Conservation (phyloP, 768 basidiomycete species). For the Mycena rebaudengoi region DNA sequence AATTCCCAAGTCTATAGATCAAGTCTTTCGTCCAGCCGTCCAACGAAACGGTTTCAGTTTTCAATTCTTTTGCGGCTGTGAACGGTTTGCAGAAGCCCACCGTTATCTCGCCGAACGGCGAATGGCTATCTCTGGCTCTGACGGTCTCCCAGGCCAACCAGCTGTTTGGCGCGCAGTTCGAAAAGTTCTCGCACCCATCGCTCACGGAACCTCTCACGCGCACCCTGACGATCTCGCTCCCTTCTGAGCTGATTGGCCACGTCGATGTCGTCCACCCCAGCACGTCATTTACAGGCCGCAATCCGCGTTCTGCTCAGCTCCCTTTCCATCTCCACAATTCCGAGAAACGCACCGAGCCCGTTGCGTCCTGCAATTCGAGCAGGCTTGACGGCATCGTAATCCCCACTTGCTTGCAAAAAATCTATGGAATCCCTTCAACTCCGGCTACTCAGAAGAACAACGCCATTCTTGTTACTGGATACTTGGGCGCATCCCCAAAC, state of each 20-base stretch:
- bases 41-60: constrained; percentile 4
- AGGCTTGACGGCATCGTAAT: constrained; percentile 4
- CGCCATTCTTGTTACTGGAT: constrained; percentile 14
- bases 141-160: constrained; percentile 17
- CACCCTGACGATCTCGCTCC: constrained; percentile 2
- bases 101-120: constrained; percentile 10
- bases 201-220: not conserved
- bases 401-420: constrained; percentile 15
- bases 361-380: constrained; percentile 10
- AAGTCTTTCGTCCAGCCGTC: constrained; percentile 16
- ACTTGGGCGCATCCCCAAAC: not conserved
- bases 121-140: constrained; percentile 10
- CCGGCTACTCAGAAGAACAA: constrained; percentile 11
- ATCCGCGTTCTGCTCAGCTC: not conserved
- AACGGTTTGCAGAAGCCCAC: constrained; percentile 13
- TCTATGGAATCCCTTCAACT: constrained; percentile 13
- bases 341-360: constrained; percentile 10
- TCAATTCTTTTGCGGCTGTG: constrained; percentile 11
- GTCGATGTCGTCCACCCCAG: constrained; percentile 1
- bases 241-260: constrained; percentile 7
- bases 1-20: constrained; percentile 1
- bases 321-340: not conserved
- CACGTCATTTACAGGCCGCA: not conserved
- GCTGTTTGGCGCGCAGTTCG: constrained; percentile 14
- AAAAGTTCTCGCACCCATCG: not conserved